Conservation (phyloP, 2,329 filamentous ascomycete species). For the Coleophoma crateriformis region DNA sequence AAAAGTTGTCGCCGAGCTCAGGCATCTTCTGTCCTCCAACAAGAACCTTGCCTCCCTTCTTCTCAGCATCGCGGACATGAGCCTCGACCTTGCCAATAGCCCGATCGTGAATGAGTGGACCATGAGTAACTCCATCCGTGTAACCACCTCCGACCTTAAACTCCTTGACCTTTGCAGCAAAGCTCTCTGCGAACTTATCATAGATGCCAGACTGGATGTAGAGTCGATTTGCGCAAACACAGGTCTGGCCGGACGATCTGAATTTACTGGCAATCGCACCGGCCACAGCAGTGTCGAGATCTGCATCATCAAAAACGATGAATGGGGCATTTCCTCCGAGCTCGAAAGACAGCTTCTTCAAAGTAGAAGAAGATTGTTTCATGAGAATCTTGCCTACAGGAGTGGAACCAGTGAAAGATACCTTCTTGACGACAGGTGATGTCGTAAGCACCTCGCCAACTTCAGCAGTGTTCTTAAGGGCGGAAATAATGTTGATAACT, state of each 20-base stretch:
- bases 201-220: slow-evolving; percentile 77
- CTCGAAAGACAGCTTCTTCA: slow-evolving; percentile 82
- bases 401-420: slow-evolving; percentile 88
- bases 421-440: slow-evolving; percentile 72
- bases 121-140: slow-evolving; percentile 65
- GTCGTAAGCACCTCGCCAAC: slow-evolving; percentile 75
- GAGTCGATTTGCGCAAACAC: slow-evolving; percentile 82
- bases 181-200: slow-evolving; percentile 63
- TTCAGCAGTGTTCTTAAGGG: slow-evolving; percentile 71
- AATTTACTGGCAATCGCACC: slow-evolving; percentile 88
- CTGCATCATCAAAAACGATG: slow-evolving; percentile 94
- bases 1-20: slow-evolving; percentile 80
- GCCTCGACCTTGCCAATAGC: slow-evolving; percentile 74
- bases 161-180: slow-evolving; percentile 64
- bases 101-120: slow-evolving; percentile 78
- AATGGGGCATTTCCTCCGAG: slow-evolving; percentile 94
- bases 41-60: slow-evolving; percentile 71
- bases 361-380: slow-evolving; percentile 77
- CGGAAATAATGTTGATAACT: slow-evolving; percentile 84
- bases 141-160: slow-evolving; percentile 78
- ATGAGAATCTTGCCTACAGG: slow-evolving; percentile 70
- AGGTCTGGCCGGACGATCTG: slow-evolving; percentile 91
- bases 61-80: slow-evolving; percentile 73
- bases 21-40: slow-evolving; percentile 69
- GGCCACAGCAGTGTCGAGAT: slow-evolving; percentile 76